Evolutionary conservation across 129 eudicot species (phyloP), one percentile per base, ranked within the genome.

Genomic region (Daucus carota): DNA sequence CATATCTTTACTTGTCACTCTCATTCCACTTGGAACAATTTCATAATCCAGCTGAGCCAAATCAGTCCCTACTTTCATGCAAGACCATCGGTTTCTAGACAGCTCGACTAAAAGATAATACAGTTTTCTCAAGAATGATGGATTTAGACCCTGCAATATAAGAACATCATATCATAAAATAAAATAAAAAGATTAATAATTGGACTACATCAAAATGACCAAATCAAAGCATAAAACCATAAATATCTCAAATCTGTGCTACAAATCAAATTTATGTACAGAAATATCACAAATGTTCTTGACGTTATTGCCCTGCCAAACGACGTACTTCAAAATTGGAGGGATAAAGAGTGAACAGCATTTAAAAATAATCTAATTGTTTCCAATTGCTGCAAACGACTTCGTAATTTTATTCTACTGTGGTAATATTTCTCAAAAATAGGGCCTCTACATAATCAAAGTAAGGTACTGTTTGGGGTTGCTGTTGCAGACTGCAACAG

Each of bases 91-190:
- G 63, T 71, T 74, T 74, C 78, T 63, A 80, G 88, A 86, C 60
- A 86, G 78, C 28, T 80, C 72, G 73, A 77, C 70, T 80, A 93
- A 86, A 41, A 88, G 45, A 81, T 57, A 45, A 76, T 93, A 90
- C 75, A 85, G 22, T 74, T 76, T 79, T 82, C 84, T 88, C 83
- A 93, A 72, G 8, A 82, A 77, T 6, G 79, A 84, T 36, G 77
- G 75, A 76, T 85, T 88, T 68, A 85, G 71, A 69, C 82, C 95
- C 95, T 90, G 91, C 50, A 72, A 76, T 43, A 26, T 5, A 72
- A 42, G 38, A 72, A 18, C 16, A 24, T 43, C 29, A n/a, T 57
- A n/a, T 54, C 62, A 26, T 10, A 13, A 41, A 24, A 47, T 6
- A 4, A 36, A 36, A 36, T 36, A 22, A 41, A 33, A 70, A 3